Percentiles rank a stretch among this genome's conserved stretches.
Evolutionary conservation across 2,329 filamentous ascomycete species (phyloP).

Genomic region (Teratosphaeria viscida): DNA sequence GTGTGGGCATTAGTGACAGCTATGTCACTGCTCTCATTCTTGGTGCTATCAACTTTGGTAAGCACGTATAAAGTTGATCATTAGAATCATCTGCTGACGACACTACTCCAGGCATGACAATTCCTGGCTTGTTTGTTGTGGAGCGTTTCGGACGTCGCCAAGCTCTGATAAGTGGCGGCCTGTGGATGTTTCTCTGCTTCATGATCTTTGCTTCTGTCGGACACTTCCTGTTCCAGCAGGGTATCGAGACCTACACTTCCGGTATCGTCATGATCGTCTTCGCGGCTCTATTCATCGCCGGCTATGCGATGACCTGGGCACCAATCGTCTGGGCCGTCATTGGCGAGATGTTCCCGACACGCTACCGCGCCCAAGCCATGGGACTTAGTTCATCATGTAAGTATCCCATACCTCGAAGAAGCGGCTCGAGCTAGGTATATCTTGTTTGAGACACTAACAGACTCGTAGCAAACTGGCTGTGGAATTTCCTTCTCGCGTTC

Average conservation of each 20-base stretch:
- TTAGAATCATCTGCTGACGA: neutral
- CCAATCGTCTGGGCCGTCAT: constrained; percentile 59
- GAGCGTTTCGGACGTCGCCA: constrained; percentile 37
- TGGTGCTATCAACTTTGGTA: constrained; percentile 38
- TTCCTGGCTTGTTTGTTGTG: constrained; percentile 38
- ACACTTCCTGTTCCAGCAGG: constrained; percentile 30
- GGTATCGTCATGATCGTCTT: constrained; percentile 56
- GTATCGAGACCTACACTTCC: constrained; percentile 28
- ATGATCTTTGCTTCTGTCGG: constrained; percentile 41
- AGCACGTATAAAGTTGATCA: constrained; percentile 18
- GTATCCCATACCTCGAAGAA: too few relatives aligned
- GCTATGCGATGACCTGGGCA: constrained; percentile 60
- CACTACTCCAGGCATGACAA: constrained; percentile 24
- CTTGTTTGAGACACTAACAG: too few relatives aligned
- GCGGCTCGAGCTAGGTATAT: too few relatives aligned
- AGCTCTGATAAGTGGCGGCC: constrained; percentile 33
- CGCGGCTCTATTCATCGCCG: constrained; percentile 57
- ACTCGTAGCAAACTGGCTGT: constrained; percentile 44
- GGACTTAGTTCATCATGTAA: constrained; percentile 45
- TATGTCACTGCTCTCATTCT: constrained; percentile 40
- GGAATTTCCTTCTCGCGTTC: constrained; percentile 27
- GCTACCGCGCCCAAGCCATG: constrained; percentile 40
- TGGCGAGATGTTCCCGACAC: constrained; percentile 52
- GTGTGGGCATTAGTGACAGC: constrained; percentile 20
- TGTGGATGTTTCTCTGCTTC: constrained; percentile 49